Evolutionary conservation across 2,329 filamentous ascomycete species (phyloP).

Genomic region (Periglandula ipomoeae): DNA sequence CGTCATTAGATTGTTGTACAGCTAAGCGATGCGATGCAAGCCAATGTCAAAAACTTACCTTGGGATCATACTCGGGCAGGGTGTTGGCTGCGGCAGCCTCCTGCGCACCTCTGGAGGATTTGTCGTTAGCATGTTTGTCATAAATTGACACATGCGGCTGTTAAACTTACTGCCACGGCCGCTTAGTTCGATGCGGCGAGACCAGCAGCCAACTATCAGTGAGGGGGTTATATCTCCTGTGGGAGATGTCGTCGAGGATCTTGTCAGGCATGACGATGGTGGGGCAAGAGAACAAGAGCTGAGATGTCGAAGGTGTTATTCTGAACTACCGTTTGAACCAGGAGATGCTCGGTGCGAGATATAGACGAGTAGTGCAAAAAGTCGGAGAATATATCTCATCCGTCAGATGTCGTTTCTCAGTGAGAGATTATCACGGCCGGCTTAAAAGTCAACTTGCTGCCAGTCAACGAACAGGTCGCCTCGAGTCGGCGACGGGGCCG

Average conservation of each 20-base stretch:
- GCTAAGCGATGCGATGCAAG: neutral
- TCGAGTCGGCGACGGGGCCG: too few species aligned
- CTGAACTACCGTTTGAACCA: neutral
- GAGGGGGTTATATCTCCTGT: conserved; percentile 86
- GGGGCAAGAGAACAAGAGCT: neutral
- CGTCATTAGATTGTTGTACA: conserved; percentile 7
- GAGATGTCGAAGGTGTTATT: neutral
- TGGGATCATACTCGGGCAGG: conserved; percentile 73
- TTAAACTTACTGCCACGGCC: conserved; percentile 87
- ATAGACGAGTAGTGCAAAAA: neutral
- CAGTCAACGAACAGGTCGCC: too few species aligned
- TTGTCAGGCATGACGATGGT: conserved; percentile 54
- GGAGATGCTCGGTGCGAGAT: neutral
- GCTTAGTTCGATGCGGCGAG: conserved; percentile 90
- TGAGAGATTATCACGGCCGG: too few species aligned
- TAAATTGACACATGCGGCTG: too few species aligned
- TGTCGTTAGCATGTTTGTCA: too few species aligned
- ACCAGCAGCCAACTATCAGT: conserved; percentile 88
- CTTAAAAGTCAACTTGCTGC: too few species aligned
- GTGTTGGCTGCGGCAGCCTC: conserved; percentile 59
- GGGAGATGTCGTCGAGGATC: conserved; percentile 90
- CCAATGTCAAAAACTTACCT: conserved; percentile 31
- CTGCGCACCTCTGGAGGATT: conserved; percentile 55
- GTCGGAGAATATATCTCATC: too few species aligned
- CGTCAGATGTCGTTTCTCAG: too few species aligned